Percentiles rank a stretch among this genome's conserved stretches.
phyloP scores from a whole-genome alignment of 345 rosid species.

The Conringia planisiliqua region DNA sequence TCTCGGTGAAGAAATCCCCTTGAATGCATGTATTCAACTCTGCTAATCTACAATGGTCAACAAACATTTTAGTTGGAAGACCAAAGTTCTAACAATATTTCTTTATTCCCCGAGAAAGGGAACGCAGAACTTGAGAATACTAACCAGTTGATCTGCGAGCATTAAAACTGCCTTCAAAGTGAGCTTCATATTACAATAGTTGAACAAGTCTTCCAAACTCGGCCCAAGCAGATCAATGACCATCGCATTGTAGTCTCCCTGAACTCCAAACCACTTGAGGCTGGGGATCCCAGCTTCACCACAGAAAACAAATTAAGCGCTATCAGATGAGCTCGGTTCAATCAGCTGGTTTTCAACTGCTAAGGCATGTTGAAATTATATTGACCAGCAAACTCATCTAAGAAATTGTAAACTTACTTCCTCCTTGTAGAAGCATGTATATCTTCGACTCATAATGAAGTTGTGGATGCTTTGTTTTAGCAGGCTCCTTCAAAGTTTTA shows the following conservation, averaged over 20 bases:
- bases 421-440: slow-evolving; percentile 89
- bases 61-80: slow-evolving; percentile 42
- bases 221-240: slow-evolving; percentile 91
- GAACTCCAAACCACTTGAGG: slow-evolving; percentile 86
- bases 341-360: background rate
- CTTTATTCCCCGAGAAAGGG: background rate
- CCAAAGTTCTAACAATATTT: slow-evolving; percentile 11
- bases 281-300: slow-evolving; percentile 78
- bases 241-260: slow-evolving; percentile 76
- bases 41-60: slow-evolving; percentile 43
- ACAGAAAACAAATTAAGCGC: background rate
- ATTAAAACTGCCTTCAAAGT: slow-evolving; percentile 74
- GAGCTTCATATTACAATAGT: slow-evolving; percentile 70
- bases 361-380: too few species aligned
- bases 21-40: slow-evolving; percentile 63
- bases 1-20: slow-evolving; percentile 65
- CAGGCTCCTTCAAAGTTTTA: slow-evolving; percentile 55
- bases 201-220: slow-evolving; percentile 84
- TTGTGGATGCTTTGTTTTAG: slow-evolving; percentile 85
- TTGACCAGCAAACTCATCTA: background rate
- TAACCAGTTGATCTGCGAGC: slow-evolving; percentile 87
- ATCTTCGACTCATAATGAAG: slow-evolving; percentile 85
- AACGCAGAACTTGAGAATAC: slow-evolving; percentile 13
- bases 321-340: background rate
- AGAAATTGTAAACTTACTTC: slow-evolving; percentile 54